phyloP scores from a whole-genome alignment of 2,329 filamentous ascomycete species.

The Colletotrichum coccodes region DNA sequence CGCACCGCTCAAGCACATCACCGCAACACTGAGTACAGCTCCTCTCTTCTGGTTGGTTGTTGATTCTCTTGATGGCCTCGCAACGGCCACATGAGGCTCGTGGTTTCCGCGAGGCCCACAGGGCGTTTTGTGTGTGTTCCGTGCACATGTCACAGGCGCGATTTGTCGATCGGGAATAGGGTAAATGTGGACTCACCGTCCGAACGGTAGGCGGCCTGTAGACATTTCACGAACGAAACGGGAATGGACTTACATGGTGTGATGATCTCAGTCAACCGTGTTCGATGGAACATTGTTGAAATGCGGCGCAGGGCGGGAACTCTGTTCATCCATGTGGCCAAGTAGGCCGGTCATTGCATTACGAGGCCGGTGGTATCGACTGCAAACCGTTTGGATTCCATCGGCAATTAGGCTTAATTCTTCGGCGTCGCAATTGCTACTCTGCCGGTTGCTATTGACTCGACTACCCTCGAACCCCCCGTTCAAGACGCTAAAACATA shows the following conservation, averaged over 20 bases:
- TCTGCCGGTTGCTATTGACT: not conserved
- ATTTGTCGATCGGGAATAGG: not conserved
- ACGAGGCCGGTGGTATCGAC: no score
- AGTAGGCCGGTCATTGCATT: no score
- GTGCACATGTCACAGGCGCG: not conserved
- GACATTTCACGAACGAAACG: not conserved
- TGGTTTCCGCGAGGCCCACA: not conserved
- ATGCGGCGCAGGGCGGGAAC: no score
- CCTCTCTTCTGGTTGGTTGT: not conserved
- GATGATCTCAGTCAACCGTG: no score
- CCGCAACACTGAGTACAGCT: no score
- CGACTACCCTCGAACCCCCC: not conserved
- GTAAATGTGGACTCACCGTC: not conserved
- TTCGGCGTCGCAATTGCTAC: not conserved
- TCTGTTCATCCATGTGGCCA: no score
- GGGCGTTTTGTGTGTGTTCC: not conserved
- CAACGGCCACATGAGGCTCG: no score
- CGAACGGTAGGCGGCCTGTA: conserved; percentile 5
- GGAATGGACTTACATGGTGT: no score
- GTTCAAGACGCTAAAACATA: not conserved
- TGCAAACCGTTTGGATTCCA: no score
- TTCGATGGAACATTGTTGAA: no score
- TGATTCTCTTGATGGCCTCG: no score
- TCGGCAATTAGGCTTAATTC: not conserved
- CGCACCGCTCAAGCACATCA: no score